phyloP scores from a whole-genome alignment of 1,139 yeast species.

The Wickerhamomyces sp. region DNA sequence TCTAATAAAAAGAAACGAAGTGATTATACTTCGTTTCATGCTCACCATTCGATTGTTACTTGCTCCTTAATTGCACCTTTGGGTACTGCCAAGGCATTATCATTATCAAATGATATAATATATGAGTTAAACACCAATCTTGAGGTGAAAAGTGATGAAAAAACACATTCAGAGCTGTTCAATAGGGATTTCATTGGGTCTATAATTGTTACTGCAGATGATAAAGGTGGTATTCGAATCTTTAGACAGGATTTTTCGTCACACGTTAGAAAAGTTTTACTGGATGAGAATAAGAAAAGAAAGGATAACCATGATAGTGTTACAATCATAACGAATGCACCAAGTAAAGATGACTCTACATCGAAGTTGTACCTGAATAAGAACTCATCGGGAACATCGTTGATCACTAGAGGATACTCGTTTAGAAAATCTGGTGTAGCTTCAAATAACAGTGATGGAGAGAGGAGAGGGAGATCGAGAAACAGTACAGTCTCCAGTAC shows the following conservation, averaged over 20 bases:
- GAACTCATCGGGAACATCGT: conserved; percentile 15
- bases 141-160: conserved; percentile 10
- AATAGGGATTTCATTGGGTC: conserved; percentile 28
- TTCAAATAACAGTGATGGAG: neutral
- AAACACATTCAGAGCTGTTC: conserved; percentile 6
- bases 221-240: conserved; percentile 66
- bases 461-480: conserved; percentile 17
- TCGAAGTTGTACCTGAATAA: conserved; percentile 9
- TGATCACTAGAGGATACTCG: conserved; percentile 16
- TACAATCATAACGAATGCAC: conserved; percentile 10
- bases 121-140: conserved; percentile 51
- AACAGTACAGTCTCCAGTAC: conserved; percentile 15
- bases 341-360: conserved; percentile 5
- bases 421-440: conserved; percentile 4
- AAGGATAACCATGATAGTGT: neutral
- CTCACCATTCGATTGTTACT: conserved; percentile 70
- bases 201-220: conserved; percentile 70
- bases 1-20: conserved; percentile 25
- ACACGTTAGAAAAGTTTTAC: conserved; percentile 30
- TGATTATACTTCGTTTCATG: conserved; percentile 66
- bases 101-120: conserved; percentile 73
- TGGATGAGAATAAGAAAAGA: conserved; percentile 12
- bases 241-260: conserved; percentile 76
- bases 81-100: conserved; percentile 59
- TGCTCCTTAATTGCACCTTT: conserved; percentile 78